These are phyloP conservation scores for Phlebiopsis flavidoalba DNA, from an alignment of 768 basidiomycete species.

Conservation along the genomic window DNA sequence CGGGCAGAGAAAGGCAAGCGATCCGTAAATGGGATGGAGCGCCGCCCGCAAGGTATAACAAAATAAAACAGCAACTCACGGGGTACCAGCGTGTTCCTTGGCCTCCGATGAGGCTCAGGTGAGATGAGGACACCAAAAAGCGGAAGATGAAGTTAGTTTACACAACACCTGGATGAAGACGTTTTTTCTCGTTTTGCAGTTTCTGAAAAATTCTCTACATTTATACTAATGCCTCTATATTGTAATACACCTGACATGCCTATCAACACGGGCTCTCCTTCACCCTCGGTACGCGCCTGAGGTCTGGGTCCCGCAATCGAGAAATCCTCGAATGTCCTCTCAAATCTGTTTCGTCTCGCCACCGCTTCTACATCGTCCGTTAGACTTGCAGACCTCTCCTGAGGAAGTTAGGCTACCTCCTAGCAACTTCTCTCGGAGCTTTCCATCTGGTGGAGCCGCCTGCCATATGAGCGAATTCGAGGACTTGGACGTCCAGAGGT, in stretches of 20 bases:
- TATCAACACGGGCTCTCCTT: not conserved
- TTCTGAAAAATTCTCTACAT: not conserved
- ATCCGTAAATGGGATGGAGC: not conserved
- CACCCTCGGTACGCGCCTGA: not conserved
- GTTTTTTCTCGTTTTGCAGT: not conserved
- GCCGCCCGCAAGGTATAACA: not conserved
- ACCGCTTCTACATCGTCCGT: not conserved
- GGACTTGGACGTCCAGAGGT: not conserved
- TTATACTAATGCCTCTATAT: not conserved
- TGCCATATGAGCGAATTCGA: slow-evolving; percentile 4
- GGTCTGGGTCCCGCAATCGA: not conserved
- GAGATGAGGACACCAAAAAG: not conserved
- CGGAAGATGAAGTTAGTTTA: not conserved
- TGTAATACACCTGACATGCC: not conserved
- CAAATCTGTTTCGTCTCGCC: slow-evolving; percentile 8
- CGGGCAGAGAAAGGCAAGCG: slow-evolving; percentile 4
- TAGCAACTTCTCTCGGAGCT: not conserved
- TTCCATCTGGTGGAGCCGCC: not conserved
- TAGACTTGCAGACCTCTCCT: not conserved
- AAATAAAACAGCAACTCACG: not conserved
- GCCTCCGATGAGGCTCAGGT: not conserved
- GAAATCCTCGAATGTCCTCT: not conserved
- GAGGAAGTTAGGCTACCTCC: not conserved
- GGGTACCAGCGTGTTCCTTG: not conserved
- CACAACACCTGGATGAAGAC: not conserved